Conservation (phyloP, 2,329 filamentous ascomycete species). For the Plenodomus tracheiphilus region DNA sequence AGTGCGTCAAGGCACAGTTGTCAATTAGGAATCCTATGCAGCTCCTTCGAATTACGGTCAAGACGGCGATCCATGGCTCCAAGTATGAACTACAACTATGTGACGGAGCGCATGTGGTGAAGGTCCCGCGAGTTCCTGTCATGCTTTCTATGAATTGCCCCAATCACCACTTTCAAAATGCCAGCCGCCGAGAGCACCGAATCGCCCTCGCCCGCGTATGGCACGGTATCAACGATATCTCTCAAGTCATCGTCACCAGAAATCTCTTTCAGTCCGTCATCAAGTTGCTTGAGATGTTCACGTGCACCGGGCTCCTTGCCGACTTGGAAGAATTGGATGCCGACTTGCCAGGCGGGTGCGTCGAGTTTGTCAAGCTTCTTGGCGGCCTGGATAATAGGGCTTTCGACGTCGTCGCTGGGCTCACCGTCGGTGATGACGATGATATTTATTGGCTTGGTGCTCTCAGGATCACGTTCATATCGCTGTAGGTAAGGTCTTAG, state of each 20-base stretch:
- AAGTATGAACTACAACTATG: no score
- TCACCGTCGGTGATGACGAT: constrained; percentile 92
- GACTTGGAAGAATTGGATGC: constrained; percentile 95
- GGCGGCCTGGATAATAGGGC: constrained; percentile 65
- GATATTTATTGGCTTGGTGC: constrained; percentile 79
- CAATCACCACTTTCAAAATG: constrained; percentile 77
- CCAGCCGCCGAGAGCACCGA: constrained; percentile 66
- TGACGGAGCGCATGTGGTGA: no score
- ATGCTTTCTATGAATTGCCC: no score
- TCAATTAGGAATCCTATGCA: constrained; percentile 19
- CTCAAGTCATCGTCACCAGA: constrained; percentile 61
- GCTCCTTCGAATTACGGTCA: constrained; percentile 53
- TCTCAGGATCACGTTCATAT: constrained; percentile 54
- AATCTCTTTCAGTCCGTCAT: constrained; percentile 68
- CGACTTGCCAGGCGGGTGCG: constrained; percentile 79
- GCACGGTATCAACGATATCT: constrained; percentile 91
- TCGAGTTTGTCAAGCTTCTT: constrained; percentile 69
- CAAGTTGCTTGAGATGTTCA: constrained; percentile 69
- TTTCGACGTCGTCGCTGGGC: constrained; percentile 77
- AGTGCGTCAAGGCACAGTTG: neutral
- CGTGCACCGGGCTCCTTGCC: constrained; percentile 71
- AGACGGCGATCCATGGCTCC: constrained; percentile 72
- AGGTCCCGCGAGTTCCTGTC: no score
- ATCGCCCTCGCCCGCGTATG: constrained; percentile 62
- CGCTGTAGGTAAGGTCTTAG: constrained; percentile 70